Conservation (phyloP, 805 yeast species). For the Kazachstania africana region DNA sequence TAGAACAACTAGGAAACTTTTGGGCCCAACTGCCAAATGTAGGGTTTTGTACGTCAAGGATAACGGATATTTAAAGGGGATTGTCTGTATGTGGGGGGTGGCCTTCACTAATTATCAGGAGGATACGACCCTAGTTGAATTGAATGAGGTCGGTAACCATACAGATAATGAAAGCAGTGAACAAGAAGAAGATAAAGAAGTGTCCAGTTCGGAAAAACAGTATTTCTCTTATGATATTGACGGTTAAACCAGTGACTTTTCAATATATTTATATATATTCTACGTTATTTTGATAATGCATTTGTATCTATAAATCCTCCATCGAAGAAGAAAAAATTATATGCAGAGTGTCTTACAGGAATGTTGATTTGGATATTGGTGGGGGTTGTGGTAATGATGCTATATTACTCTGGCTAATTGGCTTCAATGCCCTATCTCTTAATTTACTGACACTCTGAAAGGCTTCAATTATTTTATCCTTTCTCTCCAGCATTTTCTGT, state of each 20-base stretch:
- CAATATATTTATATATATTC: too few relatives aligned
- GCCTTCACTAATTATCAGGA: slow-evolving; percentile 24
- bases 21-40: slow-evolving; percentile 34
- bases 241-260: slow-evolving; percentile 1
- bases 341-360: too few relatives aligned
- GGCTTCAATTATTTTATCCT: slow-evolving; percentile 70
- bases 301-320: too few relatives aligned
- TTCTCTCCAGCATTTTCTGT: slow-evolving; percentile 49
- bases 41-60: slow-evolving; percentile 34
- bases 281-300: too few relatives aligned
- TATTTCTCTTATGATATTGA: slow-evolving; percentile 4
- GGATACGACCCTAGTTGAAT: background rate
- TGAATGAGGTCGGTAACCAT: too few relatives aligned
- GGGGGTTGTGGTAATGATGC: too few relatives aligned
- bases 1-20: slow-evolving; percentile 33
- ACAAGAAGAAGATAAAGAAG: background rate
- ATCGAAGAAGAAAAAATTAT: too few relatives aligned
- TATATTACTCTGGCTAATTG: too few relatives aligned
- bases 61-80: slow-evolving; percentile 39
- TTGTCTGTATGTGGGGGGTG: slow-evolving; percentile 51
- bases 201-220: background rate
- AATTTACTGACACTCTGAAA: slow-evolving; percentile 53
- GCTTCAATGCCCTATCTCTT: slow-evolving; percentile 30
- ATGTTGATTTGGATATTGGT: too few relatives aligned
- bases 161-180: background rate